Percentiles rank a stretch among this genome's conserved stretches.
phyloP scores from a whole-genome alignment of 1,139 yeast genomes.

The Blastobotrys petasosporus region DNA sequence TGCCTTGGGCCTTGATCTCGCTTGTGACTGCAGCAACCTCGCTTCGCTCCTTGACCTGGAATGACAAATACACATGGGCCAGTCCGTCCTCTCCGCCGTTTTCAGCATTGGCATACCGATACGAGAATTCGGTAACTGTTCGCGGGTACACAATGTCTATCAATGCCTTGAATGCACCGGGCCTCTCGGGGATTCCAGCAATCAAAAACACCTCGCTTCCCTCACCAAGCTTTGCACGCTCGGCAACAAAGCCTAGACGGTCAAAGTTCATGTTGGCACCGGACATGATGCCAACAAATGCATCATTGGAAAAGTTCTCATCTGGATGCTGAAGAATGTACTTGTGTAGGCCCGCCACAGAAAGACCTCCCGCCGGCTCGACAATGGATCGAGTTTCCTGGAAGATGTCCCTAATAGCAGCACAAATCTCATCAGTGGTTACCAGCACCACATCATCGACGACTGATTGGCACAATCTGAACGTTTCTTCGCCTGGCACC shows the following conservation, averaged over 20 bases:
- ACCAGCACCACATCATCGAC: constrained; percentile 88
- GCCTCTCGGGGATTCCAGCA: constrained; percentile 83
- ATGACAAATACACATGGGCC: constrained; percentile 84
- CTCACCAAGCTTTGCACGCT: constrained; percentile 95
- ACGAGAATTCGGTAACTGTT: constrained; percentile 87
- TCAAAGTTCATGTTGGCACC: constrained; percentile 99
- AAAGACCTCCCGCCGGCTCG: constrained; percentile 95
- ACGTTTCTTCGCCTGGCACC: constrained; percentile 83
- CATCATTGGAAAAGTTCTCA: constrained; percentile 51
- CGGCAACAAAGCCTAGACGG: constrained; percentile 92
- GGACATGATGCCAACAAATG: constrained; percentile 79
- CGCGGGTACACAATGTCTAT: constrained; percentile 78
- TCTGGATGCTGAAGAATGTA: constrained; percentile 49
- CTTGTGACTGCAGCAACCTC: constrained; percentile 45
- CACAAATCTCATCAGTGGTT: constrained; percentile 91
- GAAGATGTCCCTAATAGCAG: constrained; percentile 93
- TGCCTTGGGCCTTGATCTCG: constrained; percentile 37
- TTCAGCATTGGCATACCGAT: constrained; percentile 51
- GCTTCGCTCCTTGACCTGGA: constrained; percentile 65
- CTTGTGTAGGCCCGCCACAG: constrained; percentile 90
- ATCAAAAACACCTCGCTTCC: constrained; percentile 92
- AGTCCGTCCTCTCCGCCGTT: constrained; percentile 34
- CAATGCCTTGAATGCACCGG: constrained; percentile 79
- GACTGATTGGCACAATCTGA: constrained; percentile 67
- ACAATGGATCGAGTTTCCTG: constrained; percentile 92